Percentiles rank a stretch among this genome's conserved stretches.
Conservation (phyloP, 108 stramenopile species). For the Chaetoceros tenuissimus region DNA sequence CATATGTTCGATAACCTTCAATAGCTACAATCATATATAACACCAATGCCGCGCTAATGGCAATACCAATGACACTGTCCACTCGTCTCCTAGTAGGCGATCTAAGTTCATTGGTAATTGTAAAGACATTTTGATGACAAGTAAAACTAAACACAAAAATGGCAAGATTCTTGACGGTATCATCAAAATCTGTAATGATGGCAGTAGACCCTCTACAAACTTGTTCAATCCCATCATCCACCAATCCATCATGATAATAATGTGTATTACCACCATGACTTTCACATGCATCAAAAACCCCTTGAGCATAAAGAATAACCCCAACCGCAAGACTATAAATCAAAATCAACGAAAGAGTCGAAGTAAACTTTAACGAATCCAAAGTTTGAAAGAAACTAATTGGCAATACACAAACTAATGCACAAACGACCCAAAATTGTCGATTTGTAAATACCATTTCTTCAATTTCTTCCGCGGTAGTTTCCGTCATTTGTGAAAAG, state of each 20-base stretch:
- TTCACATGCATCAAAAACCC: constrained; percentile 32
- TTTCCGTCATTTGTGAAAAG: neutral
- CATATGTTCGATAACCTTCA: constrained; percentile 59
- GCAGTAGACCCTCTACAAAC: constrained; percentile 27
- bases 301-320: constrained; percentile 33
- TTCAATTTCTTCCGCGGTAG: constrained; percentile 14
- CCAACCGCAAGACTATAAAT: constrained; percentile 29
- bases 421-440: constrained; percentile 46
- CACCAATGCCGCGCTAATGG: constrained; percentile 35
- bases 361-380: constrained; percentile 34
- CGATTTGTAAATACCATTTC: constrained; percentile 16
- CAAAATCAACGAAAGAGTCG: constrained; percentile 31
- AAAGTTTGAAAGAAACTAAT: constrained; percentile 28
- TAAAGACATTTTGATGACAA: constrained; percentile 73
- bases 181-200: constrained; percentile 17
- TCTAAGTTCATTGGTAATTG: constrained; percentile 55
- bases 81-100: constrained; percentile 29
- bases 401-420: constrained; percentile 29
- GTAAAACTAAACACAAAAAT: constrained; percentile 72
- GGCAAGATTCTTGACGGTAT: constrained; percentile 32
- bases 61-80: constrained; percentile 30
- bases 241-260: neutral
- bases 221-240: constrained; percentile 3
- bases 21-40: constrained; percentile 43
- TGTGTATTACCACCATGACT: neutral